Evolutionary conservation across 495 filamentous ascomycete species (phyloP), one percentile per base, ranked within the genome.

Genomic region (Penicillium egyptiacum): DNA sequence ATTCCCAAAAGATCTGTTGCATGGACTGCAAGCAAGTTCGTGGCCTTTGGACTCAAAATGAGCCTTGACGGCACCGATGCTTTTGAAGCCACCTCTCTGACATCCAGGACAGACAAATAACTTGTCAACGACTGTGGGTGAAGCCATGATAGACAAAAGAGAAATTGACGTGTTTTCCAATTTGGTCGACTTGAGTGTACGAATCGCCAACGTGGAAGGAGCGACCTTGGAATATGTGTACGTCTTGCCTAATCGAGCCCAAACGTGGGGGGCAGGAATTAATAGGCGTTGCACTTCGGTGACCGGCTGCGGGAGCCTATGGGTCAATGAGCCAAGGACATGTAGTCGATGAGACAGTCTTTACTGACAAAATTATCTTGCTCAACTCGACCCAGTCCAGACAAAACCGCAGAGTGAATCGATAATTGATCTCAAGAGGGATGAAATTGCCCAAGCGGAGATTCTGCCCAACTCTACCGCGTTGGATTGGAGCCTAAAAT

Each of bases 1-100:
- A 23, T 43, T 42, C 1, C 25, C 40, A 37, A 57, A 57, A 7
- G 19, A 30, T 22, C 3, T 30, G 20, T 57, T 31, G 16, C 55
- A 57, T 16, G 49, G 40, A 6, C 7, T n/a, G 19, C 55, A 57
- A 26, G 19, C 33, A 5, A 57, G 26, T 14, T 51, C 25, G 35
- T 57, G 55, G 16, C 22, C 28, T 22, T 57, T 57, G 5, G 48
- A 39, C 28, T 44, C 41, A 37, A 57, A 57, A 51, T 57, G 55
- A 17, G 39, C 39, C 17, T 45, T 57, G 26, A 57, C 55, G 16
- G 48, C 55, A 14, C 26, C 26, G 9, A 45, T 48, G 7, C 28
- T 52, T 45, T 52, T 52, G 47, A 57, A 57, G 39, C 33, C 48
- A 17, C 40, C 39, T 12, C 23, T 45, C 26, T 43, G 48, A 28